phyloP scores from a whole-genome alignment of 768 basidiomycete genomes.

The Rubroboletus satanas region DNA sequence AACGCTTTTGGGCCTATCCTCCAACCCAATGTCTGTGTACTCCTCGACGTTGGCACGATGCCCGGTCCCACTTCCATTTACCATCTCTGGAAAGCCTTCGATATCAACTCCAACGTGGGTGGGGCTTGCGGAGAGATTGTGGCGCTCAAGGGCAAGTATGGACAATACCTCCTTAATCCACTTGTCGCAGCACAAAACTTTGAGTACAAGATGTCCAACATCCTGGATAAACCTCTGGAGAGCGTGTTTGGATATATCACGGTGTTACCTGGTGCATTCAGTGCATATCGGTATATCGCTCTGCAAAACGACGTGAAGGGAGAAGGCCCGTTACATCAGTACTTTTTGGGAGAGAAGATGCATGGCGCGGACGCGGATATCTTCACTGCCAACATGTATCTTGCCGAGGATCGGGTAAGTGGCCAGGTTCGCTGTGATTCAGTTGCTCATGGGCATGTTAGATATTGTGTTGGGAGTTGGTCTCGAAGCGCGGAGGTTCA shows the following conservation, averaged over 20 bases:
- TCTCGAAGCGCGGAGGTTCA: slow-evolving; percentile 84
- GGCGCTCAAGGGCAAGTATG: slow-evolving; percentile 82
- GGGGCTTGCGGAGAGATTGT: slow-evolving; percentile 98
- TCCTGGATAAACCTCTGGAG: slow-evolving; percentile 88
- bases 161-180: slow-evolving; percentile 76
- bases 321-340: slow-evolving; percentile 88
- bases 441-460: slow-evolving; percentile 27
- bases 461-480: slow-evolving; percentile 97
- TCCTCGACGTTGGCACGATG: slow-evolving; percentile 84
- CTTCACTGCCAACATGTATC: slow-evolving; percentile 95
- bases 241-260: slow-evolving; percentile 92
- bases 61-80: slow-evolving; percentile 88
- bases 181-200: slow-evolving; percentile 91
- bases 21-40: slow-evolving; percentile 88
- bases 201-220: slow-evolving; percentile 93
- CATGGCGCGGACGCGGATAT: slow-evolving; percentile 85
- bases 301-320: slow-evolving; percentile 81
- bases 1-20: slow-evolving; percentile 80
- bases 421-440: neutral
- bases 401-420: slow-evolving; percentile 80
- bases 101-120: slow-evolving; percentile 85
- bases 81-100: slow-evolving; percentile 93
- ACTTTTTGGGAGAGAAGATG: slow-evolving; percentile 97
- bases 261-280: slow-evolving; percentile 90
- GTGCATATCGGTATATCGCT: slow-evolving; percentile 87